A percentile compares a stretch with the other conserved stretches of the same genome.
Evolutionary conservation across 2,329 filamentous ascomycete species (phyloP).

Genomic region (Colletotrichum sp.): DNA sequence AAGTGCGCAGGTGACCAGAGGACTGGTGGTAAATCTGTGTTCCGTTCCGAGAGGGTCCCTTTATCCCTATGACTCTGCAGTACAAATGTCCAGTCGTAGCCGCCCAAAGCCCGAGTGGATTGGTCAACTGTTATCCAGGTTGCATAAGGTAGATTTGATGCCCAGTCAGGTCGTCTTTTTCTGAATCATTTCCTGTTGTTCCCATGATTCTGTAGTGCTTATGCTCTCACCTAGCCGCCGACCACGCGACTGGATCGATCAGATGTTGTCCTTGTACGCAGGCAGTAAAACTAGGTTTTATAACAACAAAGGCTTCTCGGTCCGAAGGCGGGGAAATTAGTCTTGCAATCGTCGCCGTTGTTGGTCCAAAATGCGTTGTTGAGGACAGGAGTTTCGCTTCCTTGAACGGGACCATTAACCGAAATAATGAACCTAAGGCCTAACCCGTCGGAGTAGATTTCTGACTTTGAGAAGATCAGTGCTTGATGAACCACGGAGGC

Average conservation of each 20-base stretch:
- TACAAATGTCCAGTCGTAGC: not conserved
- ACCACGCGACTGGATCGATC: not conserved
- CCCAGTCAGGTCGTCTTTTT: not conserved
- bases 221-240: not conserved
- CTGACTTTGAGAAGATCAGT: too few relatives aligned
- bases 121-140: not conserved
- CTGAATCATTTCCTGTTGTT: not conserved
- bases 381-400: not conserved
- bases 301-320: not conserved
- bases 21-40: not conserved
- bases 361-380: not conserved
- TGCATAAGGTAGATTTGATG: not conserved
- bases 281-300: not conserved
- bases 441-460: too few relatives aligned
- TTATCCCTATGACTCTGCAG: not conserved
- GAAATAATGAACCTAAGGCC: not conserved
- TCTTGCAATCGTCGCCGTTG: not conserved
- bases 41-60: not conserved
- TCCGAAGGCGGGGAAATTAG: accelerated
- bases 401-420: not conserved
- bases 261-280: accelerated
- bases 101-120: not conserved
- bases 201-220: not conserved
- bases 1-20: not conserved
- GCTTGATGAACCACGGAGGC: too few relatives aligned